A percentile compares a stretch with the other conserved stretches of the same genome.
phyloP scores from a whole-genome alignment of 176 grass and related monocot species.

The Ananas comosus region DNA sequence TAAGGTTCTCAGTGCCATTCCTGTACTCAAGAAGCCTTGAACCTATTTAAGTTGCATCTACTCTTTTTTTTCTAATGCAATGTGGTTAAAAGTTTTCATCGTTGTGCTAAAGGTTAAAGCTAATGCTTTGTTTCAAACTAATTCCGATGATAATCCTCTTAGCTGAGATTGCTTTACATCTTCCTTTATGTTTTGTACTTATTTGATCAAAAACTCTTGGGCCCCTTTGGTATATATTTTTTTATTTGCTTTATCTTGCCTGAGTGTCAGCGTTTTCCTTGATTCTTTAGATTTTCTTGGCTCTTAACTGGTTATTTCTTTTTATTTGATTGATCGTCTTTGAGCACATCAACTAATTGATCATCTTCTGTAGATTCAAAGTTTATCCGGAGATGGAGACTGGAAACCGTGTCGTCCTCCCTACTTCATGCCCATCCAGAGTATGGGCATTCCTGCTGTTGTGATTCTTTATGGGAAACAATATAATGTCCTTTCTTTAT shows the following conservation, averaged over 20 bases:
- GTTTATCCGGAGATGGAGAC: constrained; percentile 77
- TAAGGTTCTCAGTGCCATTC: no score
- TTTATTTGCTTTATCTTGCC: neutral
- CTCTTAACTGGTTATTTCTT: neutral
- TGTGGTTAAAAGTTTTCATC: neutral
- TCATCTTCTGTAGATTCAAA: constrained; percentile 43
- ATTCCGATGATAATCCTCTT: neutral
- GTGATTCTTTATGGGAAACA: neutral
- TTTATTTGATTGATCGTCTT: neutral
- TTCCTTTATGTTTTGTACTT: neutral
- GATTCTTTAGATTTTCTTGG: neutral
- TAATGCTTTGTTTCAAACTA: neutral
- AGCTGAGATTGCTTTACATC: neutral
- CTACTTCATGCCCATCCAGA: constrained; percentile 49
- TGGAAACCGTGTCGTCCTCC: constrained; percentile 67
- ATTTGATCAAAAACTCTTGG: neutral
- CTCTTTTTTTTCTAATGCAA: neutral
- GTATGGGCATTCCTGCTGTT: constrained; percentile 22
- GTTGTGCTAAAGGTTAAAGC: neutral
- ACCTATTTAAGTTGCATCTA: no score
- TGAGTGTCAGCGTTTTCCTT: neutral
- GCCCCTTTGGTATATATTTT: neutral
- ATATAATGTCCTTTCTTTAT: neutral
- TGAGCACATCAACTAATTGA: constrained; percentile 1
- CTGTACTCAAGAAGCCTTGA: no score